phyloP scores from a whole-genome alignment of 306 rosid genomes.

The Datisca glomerata region DNA sequence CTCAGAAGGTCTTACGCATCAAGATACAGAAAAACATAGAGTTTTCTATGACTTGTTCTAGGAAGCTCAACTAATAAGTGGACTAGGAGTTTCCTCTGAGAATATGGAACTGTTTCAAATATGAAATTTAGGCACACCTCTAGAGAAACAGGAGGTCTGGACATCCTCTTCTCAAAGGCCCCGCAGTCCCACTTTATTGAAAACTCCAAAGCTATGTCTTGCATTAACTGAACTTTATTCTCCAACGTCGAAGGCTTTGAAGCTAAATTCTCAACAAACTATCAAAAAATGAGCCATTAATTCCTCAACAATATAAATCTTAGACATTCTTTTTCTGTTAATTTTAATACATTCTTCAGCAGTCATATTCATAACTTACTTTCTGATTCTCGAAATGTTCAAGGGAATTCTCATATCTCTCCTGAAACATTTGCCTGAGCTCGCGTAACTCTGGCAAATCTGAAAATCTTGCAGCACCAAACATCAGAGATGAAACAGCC shows the following conservation, averaged over 20 bases:
- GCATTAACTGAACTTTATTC: slow-evolving; percentile 59
- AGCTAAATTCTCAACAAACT: slow-evolving; percentile 71
- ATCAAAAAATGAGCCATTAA: slow-evolving; percentile 22
- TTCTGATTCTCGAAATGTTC: slow-evolving; percentile 54
- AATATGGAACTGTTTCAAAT: too few species aligned
- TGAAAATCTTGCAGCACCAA: slow-evolving; percentile 89
- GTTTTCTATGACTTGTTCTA: too few species aligned
- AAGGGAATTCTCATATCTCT: slow-evolving; percentile 52
- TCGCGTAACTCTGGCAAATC: slow-evolving; percentile 96
- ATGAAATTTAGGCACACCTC: too few species aligned
- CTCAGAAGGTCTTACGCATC: too few species aligned
- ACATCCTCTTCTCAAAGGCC: slow-evolving; percentile 72
- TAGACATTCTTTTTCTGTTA: too few species aligned
- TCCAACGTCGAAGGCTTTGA: slow-evolving; percentile 59
- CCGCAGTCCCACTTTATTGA: slow-evolving; percentile 76
- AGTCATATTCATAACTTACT: too few species aligned
- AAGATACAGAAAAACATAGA: too few species aligned
- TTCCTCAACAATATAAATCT: slow-evolving; percentile 11
- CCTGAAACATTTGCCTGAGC: slow-evolving; percentile 68
- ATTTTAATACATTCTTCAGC: too few species aligned
- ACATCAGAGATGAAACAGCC: slow-evolving; percentile 66
- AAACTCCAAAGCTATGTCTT: slow-evolving; percentile 63
- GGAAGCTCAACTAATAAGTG: too few species aligned
- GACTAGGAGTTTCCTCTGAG: too few species aligned
- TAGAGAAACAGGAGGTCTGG: slow-evolving; percentile 31